Base-by-base conservation (phyloP, 2,329 filamentous ascomycete genomes). In the Penicillium concentricum region DNA sequence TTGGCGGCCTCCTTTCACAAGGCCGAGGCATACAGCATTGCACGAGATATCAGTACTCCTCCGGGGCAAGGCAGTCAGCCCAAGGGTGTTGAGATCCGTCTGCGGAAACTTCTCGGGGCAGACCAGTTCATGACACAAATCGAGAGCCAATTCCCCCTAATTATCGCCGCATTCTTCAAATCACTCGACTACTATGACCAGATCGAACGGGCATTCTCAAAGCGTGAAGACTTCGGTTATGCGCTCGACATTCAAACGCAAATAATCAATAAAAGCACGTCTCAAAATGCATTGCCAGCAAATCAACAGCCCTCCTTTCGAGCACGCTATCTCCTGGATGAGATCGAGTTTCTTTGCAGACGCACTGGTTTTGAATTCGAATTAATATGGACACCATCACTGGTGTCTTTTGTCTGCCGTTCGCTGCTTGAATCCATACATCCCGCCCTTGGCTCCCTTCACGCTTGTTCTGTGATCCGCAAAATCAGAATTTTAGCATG, bases 291-390 rank as follows among this genome's bases (percentile, higher is more conserved):
- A 13, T 77, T 97, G 8, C 89, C 91, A 3, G 80, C 87, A 12
- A 90, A 88, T 54, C 92, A 96, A 64, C 92, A 97, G 67, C 94
- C 94, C 3, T 87, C 86, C 51, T 97, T 97, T 76, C 88, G 84
- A 63, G 87, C 88, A 28, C 91, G 87, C 63, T 89, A 88, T 66
- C 80, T 99, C 4, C 78, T 88, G 12, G 84, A 88, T 59, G 87
- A 94, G 67, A 81, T 97, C 22, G 82, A 89, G 15, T 85, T 91
- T 55, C 77, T 97, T n/a, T 95, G 90, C 68, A 84, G 84, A 61
- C 83, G 87, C 44, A 88, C 87, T 2, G 83, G 85, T 20, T 86
- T 86, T 63, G 84, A 91, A 45, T 75, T 86, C 38, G 76, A 77
- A 51, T 81, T 74, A 5, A 80, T 96, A 13, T 96, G 91, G 90